Evolutionary conservation across 129 eudicot genomes (phyloP).

Genomic region (Flaveria brownii): DNA sequence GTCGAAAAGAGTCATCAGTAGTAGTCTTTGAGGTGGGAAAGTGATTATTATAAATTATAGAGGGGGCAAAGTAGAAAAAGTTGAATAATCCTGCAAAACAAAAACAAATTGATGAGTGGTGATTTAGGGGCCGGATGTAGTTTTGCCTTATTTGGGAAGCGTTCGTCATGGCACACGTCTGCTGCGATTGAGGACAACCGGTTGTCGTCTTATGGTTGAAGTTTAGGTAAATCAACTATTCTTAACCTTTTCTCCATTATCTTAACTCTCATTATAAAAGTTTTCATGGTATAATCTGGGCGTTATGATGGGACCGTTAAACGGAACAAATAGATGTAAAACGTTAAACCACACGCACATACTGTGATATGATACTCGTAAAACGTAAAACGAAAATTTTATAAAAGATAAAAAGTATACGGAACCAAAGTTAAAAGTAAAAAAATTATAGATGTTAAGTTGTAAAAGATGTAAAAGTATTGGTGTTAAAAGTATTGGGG

Average conservation of each 20-base stretch:
- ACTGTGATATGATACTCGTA: too few relatives aligned
- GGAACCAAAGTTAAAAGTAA: too few relatives aligned
- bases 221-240: constrained; percentile 1
- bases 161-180: constrained; percentile 44
- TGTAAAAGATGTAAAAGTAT: too few relatives aligned
- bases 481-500: too few relatives aligned
- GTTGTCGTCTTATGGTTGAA: not conserved
- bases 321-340: too few relatives aligned
- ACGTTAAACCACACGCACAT: too few relatives aligned
- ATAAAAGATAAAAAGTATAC: too few relatives aligned
- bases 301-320: too few relatives aligned
- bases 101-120: not conserved
- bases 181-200: constrained; percentile 22
- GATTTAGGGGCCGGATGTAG: not conserved
- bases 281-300: too few relatives aligned
- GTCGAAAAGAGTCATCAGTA: not conserved
- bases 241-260: not conserved
- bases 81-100: not conserved
- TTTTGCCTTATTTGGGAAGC: constrained; percentile 21
- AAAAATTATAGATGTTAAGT: too few relatives aligned
- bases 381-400: too few relatives aligned
- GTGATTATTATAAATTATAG: not conserved
- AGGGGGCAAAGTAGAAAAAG: not conserved
- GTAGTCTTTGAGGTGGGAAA: not conserved
- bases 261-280: too few relatives aligned